A percentile compares a stretch with the other conserved stretches of the same genome.
Evolutionary conservation across 805 yeast genomes (phyloP).

Genomic region (Blastobotrys terrestris): DNA sequence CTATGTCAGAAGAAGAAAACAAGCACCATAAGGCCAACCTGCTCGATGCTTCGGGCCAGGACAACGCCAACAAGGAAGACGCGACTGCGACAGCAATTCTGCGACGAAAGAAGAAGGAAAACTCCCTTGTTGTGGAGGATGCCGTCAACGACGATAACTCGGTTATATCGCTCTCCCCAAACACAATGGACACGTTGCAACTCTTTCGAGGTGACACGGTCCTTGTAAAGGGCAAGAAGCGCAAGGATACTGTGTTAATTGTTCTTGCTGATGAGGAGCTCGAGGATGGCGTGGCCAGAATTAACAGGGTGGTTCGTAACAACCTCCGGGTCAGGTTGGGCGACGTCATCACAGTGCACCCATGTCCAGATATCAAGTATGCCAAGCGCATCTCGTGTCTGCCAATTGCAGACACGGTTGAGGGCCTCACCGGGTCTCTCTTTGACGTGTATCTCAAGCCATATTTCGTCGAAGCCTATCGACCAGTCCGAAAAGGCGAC

Average conservation of each 20-base stretch:
- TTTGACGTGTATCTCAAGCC: slow-evolving; percentile 97
- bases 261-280: slow-evolving; percentile 95
- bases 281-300: slow-evolving; percentile 90
- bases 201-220: slow-evolving; percentile 98
- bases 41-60: slow-evolving; percentile 64
- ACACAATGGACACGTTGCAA: slow-evolving; percentile 91
- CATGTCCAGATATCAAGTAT: slow-evolving; percentile 97
- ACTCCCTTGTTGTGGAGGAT: slow-evolving; percentile 91
- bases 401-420: slow-evolving; percentile 97
- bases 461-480: slow-evolving; percentile 96
- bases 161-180: slow-evolving; percentile 88
- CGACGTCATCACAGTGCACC: slow-evolving; percentile 83
- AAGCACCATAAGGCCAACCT: slow-evolving; percentile 28
- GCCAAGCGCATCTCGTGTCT: slow-evolving; percentile 91
- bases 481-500: slow-evolving; percentile 98
- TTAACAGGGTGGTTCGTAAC: slow-evolving; percentile 94
- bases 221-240: slow-evolving; percentile 93
- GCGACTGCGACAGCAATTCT: slow-evolving; percentile 95
- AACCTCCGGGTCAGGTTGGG: slow-evolving; percentile 91
- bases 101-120: slow-evolving; percentile 96
- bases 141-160: slow-evolving; percentile 97
- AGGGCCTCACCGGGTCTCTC: slow-evolving; percentile 93
- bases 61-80: slow-evolving; percentile 48
- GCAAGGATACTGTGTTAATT: slow-evolving; percentile 94
- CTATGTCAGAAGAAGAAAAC: slow-evolving; percentile 27